Base-by-base conservation (phyloP, 2,329 filamentous ascomycete genomes). In the Fusarium concolor region DNA sequence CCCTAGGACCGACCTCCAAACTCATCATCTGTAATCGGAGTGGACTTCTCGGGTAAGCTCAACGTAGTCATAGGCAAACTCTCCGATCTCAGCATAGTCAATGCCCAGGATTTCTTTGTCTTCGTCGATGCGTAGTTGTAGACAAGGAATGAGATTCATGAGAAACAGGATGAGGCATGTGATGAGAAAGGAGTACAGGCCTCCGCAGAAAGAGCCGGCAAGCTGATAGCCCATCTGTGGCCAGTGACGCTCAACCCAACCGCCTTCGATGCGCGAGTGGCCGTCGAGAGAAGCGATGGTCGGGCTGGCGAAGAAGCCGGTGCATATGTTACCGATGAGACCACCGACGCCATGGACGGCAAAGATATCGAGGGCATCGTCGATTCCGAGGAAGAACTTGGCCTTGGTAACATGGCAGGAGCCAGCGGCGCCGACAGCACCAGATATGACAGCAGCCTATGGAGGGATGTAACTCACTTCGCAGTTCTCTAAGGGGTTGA, bases 11-110 rank as follows among this genome's bases (percentile, higher is more conserved):
- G 77, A 54, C 73, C 84, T 10, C 73, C 79, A 9, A 75, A 77
- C 54, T 84, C 83, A 62, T 77, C 80, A 18, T 84, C 82, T 10
- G 81, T 76, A n/a, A 43, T 84, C 83, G 63, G 80, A 83, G 47
- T 84, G 74, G 38, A 85, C 81, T 71, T 85, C 83, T 37, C 92
- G 85, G 20, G 87, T 90, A 69, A 96, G 84, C 83, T 96, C 93
- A 70, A 97, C 92, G 74, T 96, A 97, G 79, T 97, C 94, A 78
- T 97, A 97, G n/a, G 93, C 94, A 77, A 96, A 97, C 82, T 97
- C 94, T 77, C 94, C 94, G 75, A 97, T 92, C 80, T 97, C 93
- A 26, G 92, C 90, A 74, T 97, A 94, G 74, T 97, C 93, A 62
- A 96, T 94, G 70, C 93, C 93, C 41, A 93, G 83, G 50, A 94